Evolutionary conservation across 2,329 filamentous ascomycete species (phyloP), one percentile per base, ranked within the genome.

Genomic region (Polychaeton citri): DNA sequence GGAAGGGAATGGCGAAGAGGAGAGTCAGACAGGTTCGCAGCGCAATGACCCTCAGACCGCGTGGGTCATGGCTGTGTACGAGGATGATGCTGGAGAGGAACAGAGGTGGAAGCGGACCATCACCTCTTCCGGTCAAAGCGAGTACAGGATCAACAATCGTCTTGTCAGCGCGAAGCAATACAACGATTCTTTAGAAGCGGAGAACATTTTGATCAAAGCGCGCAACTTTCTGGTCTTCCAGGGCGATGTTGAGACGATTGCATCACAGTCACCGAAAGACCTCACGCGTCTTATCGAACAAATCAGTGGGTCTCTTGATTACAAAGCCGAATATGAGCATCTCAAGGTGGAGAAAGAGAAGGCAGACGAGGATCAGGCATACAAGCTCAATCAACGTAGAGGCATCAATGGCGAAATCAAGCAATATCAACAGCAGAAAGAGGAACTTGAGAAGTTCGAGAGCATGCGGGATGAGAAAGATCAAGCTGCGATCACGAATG

Each of bases 61-160:
- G 3, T 98, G 88, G 88, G 92, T 98, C 10, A 96, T 95, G 86
- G 90, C 90, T 19, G 88, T 98, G 12, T 98, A 96, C 59, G 87
- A 95, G 57, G 90, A 98, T 54, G 90, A 98, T 56, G 86, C 86
- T 2, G 88, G 86, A 32, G 84, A 94, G 52, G 85, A 93, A 59
- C 87, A 95, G 55, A 78, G 79, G 47, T 98, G 90, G 90, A 94
- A 94, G 64, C 83, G 90, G 42, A 80, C 78, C 46, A 98, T 98
- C 58, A 96, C 87, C 3, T 84, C 72, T 48, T 72, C 78, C 43
- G 90, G 90, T 32, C 77, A 79, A 19, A 95, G 87, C 66, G 88
- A 96, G 61, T 98, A 96, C 60, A 80, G 88, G 42, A 94, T 98
- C 68, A 96, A 98, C 63, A 86, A 93, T 48, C 80, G 81, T 34